Evolutionary conservation across 75 land plant genomes (phyloP).

Genomic region (Cryptomeria japonica): DNA sequence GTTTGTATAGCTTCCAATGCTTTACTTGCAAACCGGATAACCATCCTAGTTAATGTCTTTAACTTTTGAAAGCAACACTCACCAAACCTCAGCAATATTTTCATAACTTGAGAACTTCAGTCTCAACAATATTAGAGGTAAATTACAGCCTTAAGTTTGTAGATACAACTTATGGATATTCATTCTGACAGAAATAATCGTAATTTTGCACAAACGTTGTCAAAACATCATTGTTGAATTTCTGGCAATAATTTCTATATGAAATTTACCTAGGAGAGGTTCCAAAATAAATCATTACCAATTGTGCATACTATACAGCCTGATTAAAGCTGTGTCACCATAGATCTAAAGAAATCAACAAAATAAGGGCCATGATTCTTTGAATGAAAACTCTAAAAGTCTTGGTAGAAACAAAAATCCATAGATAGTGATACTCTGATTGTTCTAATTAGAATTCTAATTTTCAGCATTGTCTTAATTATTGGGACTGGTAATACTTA

Average conservation of each 20-base stretch:
- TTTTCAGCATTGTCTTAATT: background rate
- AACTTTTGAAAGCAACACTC: background rate
- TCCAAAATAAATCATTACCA: background rate
- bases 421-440: background rate
- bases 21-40: background rate
- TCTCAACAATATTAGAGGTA: background rate
- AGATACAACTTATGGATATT: background rate
- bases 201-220: background rate
- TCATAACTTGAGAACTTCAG: background rate
- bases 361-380: background rate
- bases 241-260: background rate
- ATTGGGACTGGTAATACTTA: background rate
- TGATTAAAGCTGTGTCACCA: background rate
- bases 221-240: background rate
- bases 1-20: background rate
- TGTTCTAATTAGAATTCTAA: background rate
- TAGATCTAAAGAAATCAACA: background rate
- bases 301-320: background rate
- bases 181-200: background rate
- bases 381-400: background rate
- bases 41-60: background rate
- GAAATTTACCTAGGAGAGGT: background rate
- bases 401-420: background rate
- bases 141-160: background rate
- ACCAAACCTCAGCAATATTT: background rate